Evolutionary conservation across 306 rosid species (phyloP), one percentile per base, ranked within the genome.

Genomic region (Trifolium pratense): DNA sequence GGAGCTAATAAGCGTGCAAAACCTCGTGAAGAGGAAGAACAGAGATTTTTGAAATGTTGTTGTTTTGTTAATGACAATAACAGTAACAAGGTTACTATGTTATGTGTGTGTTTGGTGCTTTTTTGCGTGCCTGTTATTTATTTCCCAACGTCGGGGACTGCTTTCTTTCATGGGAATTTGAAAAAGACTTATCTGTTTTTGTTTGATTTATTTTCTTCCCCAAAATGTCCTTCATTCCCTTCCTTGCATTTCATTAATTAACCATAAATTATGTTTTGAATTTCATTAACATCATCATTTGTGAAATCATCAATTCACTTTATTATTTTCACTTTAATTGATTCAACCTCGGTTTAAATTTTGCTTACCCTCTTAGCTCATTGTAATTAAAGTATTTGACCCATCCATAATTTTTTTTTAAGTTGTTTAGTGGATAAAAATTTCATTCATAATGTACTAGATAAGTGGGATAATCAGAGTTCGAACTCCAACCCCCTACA

Each of bases 21-120:
- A 84, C 98, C 92, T 93, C 98, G 97, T 87, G 86, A 82, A 81
- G 61, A 26, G 97, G 66, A 86, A 82, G 70, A 82, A 79, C 92
- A 90, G 86, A 46, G 92, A 93, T 89, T 93, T 93, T 66, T 90
- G 90, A 90, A 93, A 93, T 89, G 90, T 46, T 37, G 68, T 4
- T 46, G 18, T 11, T n/a, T 66, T 76, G 62, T 57, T 43, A 52
- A 55, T 66, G 60, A 55, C 43, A 43, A 51, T 51, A 51, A 51
- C 21, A 55, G 23, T 17, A 18, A 53, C 60, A 32, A 21, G 17
- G 75, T 69, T 58, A 57, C 9, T 53, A 20, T 70, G 26, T 80
- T 68, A 34, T 66, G 52, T 48, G 73, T 71, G 75, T 56, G 68
- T 29, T 20, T 61, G n/a, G n/a, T 52, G 46, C 43, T 20, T 61